Percentiles rank a stretch among this genome's conserved stretches.
Evolutionary conservation across 2,329 filamentous ascomycete genomes (phyloP).

Genomic region (Elsinoe necatrix): DNA sequence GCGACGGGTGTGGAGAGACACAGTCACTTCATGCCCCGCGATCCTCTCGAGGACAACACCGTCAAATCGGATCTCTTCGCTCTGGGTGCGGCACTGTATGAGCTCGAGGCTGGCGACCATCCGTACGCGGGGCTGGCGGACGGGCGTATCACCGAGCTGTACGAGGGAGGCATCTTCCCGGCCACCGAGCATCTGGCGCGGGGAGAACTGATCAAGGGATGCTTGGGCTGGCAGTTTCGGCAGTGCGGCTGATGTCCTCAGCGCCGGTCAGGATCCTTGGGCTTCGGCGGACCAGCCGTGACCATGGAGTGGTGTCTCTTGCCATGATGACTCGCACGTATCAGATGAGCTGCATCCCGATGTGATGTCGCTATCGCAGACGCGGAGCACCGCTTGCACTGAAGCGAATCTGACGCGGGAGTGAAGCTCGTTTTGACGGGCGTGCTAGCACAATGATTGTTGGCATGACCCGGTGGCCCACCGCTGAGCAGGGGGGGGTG

Average conservation of each 20-base stretch:
- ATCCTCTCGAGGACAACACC: neutral
- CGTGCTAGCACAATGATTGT: too few species aligned
- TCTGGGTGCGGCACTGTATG: conserved; percentile 11
- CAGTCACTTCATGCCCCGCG: conserved; percentile 16
- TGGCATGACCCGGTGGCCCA: too few species aligned
- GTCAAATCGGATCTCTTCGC: conserved; percentile 17
- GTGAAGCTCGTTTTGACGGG: too few species aligned
- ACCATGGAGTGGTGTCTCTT: neutral
- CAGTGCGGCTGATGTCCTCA: neutral
- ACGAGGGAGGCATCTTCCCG: neutral
- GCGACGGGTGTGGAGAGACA: conserved; percentile 2
- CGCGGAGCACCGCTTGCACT: too few species aligned
- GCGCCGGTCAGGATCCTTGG: neutral
- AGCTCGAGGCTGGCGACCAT: neutral
- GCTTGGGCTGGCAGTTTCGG: neutral
- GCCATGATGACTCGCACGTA: neutral
- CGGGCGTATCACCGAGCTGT: neutral
- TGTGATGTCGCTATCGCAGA: too few species aligned
- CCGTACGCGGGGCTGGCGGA: neutral
- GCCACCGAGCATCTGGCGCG: neutral
- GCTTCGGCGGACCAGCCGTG: neutral
- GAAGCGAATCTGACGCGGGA: too few species aligned
- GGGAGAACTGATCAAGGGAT: neutral
- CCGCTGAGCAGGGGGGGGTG: too few species aligned
- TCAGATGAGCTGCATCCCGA: too few species aligned